Percentiles rank a stretch among this genome's conserved stretches.
These are phyloP conservation scores for Clausena lansium DNA, from an alignment of 345 rosid genomes.

Conservation along the genomic window DNA sequence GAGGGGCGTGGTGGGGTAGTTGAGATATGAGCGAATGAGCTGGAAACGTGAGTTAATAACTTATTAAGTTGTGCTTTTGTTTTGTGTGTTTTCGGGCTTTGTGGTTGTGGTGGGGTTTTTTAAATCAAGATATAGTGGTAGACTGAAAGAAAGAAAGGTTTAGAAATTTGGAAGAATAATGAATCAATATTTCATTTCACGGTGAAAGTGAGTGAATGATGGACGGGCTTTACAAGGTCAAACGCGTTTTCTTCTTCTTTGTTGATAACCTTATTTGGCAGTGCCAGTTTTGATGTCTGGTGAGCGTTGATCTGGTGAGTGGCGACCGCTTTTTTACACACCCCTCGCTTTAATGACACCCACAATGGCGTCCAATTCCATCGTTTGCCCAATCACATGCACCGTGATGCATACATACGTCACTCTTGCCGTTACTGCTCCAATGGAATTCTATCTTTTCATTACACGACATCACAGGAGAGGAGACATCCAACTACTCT, in stretches of 20 bases:
- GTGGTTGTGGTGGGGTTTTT: too few relatives aligned
- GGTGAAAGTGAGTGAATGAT: neutral
- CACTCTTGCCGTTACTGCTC: too few relatives aligned
- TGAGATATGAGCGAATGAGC: neutral
- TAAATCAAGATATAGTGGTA: too few relatives aligned
- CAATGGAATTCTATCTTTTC: too few relatives aligned
- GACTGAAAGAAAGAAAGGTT: too few relatives aligned
- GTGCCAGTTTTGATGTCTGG: too few relatives aligned
- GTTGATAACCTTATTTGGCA: neutral
- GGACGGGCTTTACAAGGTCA: constrained; percentile 44
- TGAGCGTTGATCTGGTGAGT: too few relatives aligned
- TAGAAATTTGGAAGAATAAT: neutral
- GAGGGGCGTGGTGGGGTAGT: constrained; percentile 4
- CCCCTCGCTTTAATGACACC: too few relatives aligned
- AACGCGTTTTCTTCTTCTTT: constrained; percentile 23
- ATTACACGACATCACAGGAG: neutral
- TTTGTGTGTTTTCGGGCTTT: constrained; percentile 7
- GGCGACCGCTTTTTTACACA: too few relatives aligned
- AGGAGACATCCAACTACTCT: neutral
- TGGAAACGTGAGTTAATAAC: neutral
- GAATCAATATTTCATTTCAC: constrained; percentile 4
- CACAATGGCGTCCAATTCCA: too few relatives aligned
- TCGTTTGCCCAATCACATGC: too few relatives aligned
- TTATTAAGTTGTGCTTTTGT: neutral
- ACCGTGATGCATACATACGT: too few relatives aligned